These are phyloP conservation scores for Termitomyces sp. DNA, from an alignment of 768 basidiomycete genomes.

Conservation along the genomic window DNA sequence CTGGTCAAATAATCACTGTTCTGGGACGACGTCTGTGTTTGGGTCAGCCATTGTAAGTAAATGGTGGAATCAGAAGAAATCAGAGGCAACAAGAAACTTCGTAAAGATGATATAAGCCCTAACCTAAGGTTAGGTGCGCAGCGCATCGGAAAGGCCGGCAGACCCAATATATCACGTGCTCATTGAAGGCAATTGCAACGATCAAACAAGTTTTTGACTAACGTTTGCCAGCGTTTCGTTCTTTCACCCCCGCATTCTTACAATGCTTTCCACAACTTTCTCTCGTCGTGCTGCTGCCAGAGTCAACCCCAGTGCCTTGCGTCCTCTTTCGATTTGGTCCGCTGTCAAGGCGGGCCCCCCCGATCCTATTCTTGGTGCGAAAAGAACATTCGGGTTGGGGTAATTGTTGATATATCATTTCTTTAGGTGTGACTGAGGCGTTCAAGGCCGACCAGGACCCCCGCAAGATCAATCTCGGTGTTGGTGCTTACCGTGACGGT, in stretches of 20 bases:
- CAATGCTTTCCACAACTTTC: constrained; percentile 44
- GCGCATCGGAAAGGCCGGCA: background rate
- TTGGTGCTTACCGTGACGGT: constrained; percentile 93
- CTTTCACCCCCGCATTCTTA: constrained; percentile 17
- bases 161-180: background rate
- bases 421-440: constrained; percentile 82
- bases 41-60: constrained; percentile 9
- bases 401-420: constrained; percentile 8
- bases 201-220: background rate
- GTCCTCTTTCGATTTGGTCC: constrained; percentile 71
- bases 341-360: constrained; percentile 84
- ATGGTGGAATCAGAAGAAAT: constrained; percentile 1
- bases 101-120: constrained; percentile 11
- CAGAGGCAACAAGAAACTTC: background rate
- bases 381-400: constrained; percentile 1
- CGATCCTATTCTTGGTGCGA: constrained; percentile 83
- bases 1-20: constrained; percentile 5
- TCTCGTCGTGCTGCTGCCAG: constrained; percentile 44
- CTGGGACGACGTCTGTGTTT: background rate
- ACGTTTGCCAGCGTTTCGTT: constrained; percentile 15
- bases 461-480: constrained; percentile 96
- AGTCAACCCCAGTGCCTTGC: constrained; percentile 27
- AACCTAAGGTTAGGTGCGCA: constrained; percentile 15
- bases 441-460: constrained; percentile 94
- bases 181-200: background rate